These are phyloP conservation scores for Trichosporon sp. DNA, from an alignment of 1,284 basidiomycete genomes.

Conservation along the genomic window DNA sequence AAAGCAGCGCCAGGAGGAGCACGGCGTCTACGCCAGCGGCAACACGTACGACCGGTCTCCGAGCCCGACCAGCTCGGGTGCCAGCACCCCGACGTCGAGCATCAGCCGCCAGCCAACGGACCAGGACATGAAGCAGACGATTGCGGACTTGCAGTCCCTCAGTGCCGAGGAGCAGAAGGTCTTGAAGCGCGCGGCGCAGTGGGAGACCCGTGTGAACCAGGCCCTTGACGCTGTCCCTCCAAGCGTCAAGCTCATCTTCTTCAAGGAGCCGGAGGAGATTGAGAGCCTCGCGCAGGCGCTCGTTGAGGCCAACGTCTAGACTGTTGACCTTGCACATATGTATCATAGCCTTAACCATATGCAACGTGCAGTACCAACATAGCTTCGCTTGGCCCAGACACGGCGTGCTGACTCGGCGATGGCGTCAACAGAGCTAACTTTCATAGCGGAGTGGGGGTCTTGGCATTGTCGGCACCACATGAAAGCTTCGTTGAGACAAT, in stretches of 20 bases:
- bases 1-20: conserved; percentile 3
- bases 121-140: conserved; percentile 25
- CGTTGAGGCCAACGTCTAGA: conserved; percentile 14
- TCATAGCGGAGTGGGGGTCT: not conserved
- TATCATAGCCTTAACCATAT: not conserved
- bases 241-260: conserved; percentile 37
- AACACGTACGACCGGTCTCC: conserved; percentile 6
- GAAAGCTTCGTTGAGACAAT: no score
- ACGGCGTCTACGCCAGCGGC: conserved; percentile 4
- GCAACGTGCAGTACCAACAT: not conserved
- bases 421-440: not conserved
- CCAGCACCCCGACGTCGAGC: conserved; percentile 21
- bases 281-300: conserved; percentile 31
- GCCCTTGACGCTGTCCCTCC: conserved; percentile 35
- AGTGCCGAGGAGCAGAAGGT: conserved; percentile 47
- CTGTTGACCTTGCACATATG: not conserved
- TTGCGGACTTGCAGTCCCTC: conserved; percentile 38
- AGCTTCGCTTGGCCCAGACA: no score
- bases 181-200: conserved; percentile 41
- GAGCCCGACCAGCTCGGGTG: conserved; percentile 17
- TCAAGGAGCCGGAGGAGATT: conserved; percentile 42
- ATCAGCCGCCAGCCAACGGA: not conserved
- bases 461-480: not conserved
- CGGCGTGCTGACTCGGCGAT: not conserved
- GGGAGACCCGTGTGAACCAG: conserved; percentile 38